Evolutionary conservation across 805 yeast species (phyloP).

Genomic region (Hemisphaericaspora nanyangensis): DNA sequence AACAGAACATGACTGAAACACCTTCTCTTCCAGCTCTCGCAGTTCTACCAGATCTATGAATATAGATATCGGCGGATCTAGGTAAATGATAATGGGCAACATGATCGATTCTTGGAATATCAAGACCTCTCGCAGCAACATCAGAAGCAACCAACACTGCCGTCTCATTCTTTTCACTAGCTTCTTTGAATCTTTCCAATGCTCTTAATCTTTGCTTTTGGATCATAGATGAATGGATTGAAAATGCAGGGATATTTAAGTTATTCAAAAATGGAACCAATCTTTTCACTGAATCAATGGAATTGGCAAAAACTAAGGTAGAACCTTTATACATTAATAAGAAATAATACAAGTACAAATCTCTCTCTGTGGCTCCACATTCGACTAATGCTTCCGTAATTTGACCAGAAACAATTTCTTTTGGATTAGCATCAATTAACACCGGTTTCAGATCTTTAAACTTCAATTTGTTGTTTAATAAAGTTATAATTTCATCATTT

Average conservation of each 20-base stretch:
- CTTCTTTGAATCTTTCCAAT: slow-evolving; percentile 71
- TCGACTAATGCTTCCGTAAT: slow-evolving; percentile 86
- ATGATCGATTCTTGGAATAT: slow-evolving; percentile 85
- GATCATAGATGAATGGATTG: slow-evolving; percentile 90
- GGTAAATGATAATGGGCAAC: slow-evolving; percentile 96
- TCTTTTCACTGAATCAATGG: slow-evolving; percentile 92
- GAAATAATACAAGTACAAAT: slow-evolving; percentile 84
- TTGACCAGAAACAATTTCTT: slow-evolving; percentile 67
- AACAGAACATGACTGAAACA: slow-evolving; percentile 89
- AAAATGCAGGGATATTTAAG: slow-evolving; percentile 64
- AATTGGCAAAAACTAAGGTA: slow-evolving; percentile 86
- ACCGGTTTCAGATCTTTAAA: slow-evolving; percentile 66
- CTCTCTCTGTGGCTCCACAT: slow-evolving; percentile 88
- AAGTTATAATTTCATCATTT: slow-evolving; percentile 57
- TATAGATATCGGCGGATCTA: slow-evolving; percentile 87
- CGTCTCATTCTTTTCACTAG: slow-evolving; percentile 43
- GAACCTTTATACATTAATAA: slow-evolving; percentile 81
- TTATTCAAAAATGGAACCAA: slow-evolving; percentile 70
- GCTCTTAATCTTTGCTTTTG: slow-evolving; percentile 89
- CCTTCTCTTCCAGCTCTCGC: slow-evolving; percentile 94
- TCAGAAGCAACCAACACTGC: slow-evolving; percentile 88
- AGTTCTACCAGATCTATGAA: slow-evolving; percentile 98
- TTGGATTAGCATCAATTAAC: slow-evolving; percentile 83
- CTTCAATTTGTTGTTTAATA: slow-evolving; percentile 65
- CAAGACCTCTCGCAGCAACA: slow-evolving; percentile 97